Base-by-base conservation (phyloP, 768 basidiomycete species). In the Rhizopogon sp. region DNA sequence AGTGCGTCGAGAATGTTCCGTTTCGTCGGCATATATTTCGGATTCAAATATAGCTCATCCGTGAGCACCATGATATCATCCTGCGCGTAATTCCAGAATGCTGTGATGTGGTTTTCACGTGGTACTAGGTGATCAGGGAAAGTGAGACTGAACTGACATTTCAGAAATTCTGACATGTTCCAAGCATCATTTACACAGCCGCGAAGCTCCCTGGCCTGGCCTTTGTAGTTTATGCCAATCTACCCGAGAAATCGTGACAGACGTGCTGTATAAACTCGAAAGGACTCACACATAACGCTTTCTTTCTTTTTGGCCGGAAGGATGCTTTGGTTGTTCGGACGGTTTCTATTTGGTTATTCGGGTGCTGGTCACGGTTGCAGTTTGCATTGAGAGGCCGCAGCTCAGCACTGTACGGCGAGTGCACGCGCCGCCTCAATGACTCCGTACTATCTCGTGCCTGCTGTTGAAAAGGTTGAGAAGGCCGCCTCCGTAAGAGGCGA, bases 131-230 rank as follows among this genome's bases (percentile, higher is more conserved):
- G 29, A 35, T 4, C 16, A 22, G 47, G 22, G 9, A 7, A 10
- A 1, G 35, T 9, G 20, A 45, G 54, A 31, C 29, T 22, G 35
- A 8, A 49, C 47, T 4, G 13, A 49, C 47, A 49, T 49, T 33
- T 22, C 22, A 93, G 68, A 76, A 94, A 95, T 14, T 74, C 69
- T 57, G 79, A 74, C 43, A 95, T 81, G 65, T 92, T 93, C 52
- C 74, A 69, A 1, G 86, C 93, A 67, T 97, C 93, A 65, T 95
- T 95, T 64, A 93, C 87, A 64, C 93, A 97, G 4, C 93, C 93
- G 6, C 72, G 68, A 2, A 95, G 73, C 62, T 84, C 79, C 14
- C 77, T 77, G 14, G 66, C 68, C 60, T 82, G 80, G 0, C 87
- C 85, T 29, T 76, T 68, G 66, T 95, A 95, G 67, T 90, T 90